A percentile compares a stretch with the other conserved stretches of the same genome.
Evolutionary conservation across 1,139 yeast species (phyloP).

Genomic region (Hyphopichia pseudoburtonii): DNA sequence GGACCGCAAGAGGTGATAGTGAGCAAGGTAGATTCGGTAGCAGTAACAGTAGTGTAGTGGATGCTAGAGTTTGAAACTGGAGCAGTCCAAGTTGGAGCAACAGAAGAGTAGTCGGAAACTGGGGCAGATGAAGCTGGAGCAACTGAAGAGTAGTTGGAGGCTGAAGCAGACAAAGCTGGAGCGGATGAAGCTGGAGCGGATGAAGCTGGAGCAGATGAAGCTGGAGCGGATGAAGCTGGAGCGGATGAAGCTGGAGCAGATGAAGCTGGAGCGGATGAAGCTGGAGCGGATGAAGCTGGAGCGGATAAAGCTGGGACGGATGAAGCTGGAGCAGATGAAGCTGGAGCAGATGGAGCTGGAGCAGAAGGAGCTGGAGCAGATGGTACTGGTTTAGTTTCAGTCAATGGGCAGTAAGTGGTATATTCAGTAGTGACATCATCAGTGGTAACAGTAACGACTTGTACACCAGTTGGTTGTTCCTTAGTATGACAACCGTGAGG

Average conservation of each 20-base stretch:
- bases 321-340: not conserved
- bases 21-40: constrained; percentile 10
- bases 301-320: not conserved
- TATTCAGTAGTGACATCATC: constrained; percentile 17
- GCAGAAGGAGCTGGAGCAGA: not conserved
- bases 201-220: constrained; percentile 1
- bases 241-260: constrained; percentile 5
- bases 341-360: constrained; percentile 1
- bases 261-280: constrained; percentile 1
- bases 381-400: constrained; percentile 8
- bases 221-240: constrained; percentile 9
- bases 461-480: constrained; percentile 26
- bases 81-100: constrained; percentile 3
- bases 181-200: constrained; percentile 1
- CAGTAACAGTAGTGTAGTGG: constrained; percentile 4
- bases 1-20: constrained; percentile 22
- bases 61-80: not conserved
- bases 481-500: constrained; percentile 10
- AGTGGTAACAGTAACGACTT: constrained; percentile 14
- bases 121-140: constrained; percentile 10
- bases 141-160: constrained; percentile 11
- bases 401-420: constrained; percentile 32
- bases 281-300: constrained; percentile 2
- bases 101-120: constrained; percentile 20
- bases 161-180: constrained; percentile 1